Conservation (phyloP, 2,329 filamentous ascomycete genomes). For the Cytospora mali region DNA sequence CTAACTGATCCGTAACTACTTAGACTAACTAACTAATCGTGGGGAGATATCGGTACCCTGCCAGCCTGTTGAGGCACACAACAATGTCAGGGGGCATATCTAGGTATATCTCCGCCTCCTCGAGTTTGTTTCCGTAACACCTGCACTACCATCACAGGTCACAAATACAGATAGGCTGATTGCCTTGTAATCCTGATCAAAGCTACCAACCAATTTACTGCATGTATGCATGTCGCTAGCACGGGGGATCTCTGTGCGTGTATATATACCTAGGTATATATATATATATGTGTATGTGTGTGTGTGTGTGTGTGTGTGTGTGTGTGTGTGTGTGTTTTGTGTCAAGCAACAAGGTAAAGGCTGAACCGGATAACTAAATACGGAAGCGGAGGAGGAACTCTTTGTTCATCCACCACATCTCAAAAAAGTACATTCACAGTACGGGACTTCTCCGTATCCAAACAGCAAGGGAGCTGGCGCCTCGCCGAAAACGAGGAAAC, state of each 20-base stretch:
- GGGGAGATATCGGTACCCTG: slow-evolving; percentile 1
- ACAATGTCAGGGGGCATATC: neutral
- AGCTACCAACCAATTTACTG: too few relatives aligned
- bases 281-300: too few relatives aligned
- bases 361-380: too few relatives aligned
- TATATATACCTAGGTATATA: too few relatives aligned
- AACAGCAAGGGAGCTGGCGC: slow-evolving; percentile 6
- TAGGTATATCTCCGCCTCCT: neutral
- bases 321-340: neutral
- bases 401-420: too few relatives aligned
- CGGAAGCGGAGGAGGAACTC: too few relatives aligned
- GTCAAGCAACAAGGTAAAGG: neutral
- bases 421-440: neutral
- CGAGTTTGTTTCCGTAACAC: neutral
- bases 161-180: neutral
- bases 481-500: slow-evolving; percentile 19
- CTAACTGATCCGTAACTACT: neutral
- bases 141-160: neutral
- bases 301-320: too few relatives aligned
- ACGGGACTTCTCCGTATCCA: slow-evolving; percentile 13
- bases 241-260: too few relatives aligned
- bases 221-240: too few relatives aligned
- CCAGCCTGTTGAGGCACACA: neutral
- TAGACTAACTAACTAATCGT: neutral
- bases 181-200: too few relatives aligned